A percentile compares a stretch with the other conserved stretches of the same genome.
These are phyloP conservation scores for Biscogniauxia sp. DNA, from an alignment of 2,329 filamentous ascomycete species.

Conservation along the genomic window DNA sequence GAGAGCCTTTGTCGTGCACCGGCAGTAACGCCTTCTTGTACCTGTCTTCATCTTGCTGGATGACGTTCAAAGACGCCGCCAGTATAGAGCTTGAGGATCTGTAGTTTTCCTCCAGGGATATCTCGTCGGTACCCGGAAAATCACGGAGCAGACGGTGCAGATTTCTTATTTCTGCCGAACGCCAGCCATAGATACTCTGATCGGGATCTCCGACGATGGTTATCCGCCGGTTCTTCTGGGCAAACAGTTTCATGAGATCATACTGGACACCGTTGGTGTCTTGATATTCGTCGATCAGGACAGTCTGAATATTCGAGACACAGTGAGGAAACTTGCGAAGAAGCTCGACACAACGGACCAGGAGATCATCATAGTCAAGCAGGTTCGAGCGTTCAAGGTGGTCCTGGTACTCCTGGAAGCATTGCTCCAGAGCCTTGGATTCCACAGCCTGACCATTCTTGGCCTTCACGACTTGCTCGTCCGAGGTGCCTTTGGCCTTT, in stretches of 20 bases:
- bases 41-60: conserved; percentile 81
- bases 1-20: conserved; percentile 75
- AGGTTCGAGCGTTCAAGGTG: conserved; percentile 74
- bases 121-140: conserved; percentile 75
- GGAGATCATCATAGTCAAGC: conserved; percentile 90
- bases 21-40: conserved; percentile 78
- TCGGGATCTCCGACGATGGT: conserved; percentile 96
- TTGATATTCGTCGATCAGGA: conserved; percentile 96
- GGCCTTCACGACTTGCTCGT: conserved; percentile 39
- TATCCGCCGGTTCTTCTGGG: conserved; percentile 69
- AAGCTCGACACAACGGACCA: conserved; percentile 79
- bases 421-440: conserved; percentile 60
- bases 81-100: conserved; percentile 86
- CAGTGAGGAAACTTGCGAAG: conserved; percentile 71
- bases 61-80: conserved; percentile 75
- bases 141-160: conserved; percentile 73
- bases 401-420: conserved; percentile 74
- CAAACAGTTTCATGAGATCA: conserved; percentile 86
- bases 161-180: conserved; percentile 89
- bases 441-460: conserved; percentile 41
- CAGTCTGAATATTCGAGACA: conserved; percentile 84
- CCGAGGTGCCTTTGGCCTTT: conserved; percentile 54
- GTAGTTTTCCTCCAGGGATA: conserved; percentile 92
- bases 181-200: conserved; percentile 96
- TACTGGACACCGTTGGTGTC: conserved; percentile 96